A percentile compares a stretch with the other conserved stretches of the same genome.
Evolutionary conservation across 2,329 filamentous ascomycete species (phyloP).

Genomic region (Cryphonectria carpinicola): DNA sequence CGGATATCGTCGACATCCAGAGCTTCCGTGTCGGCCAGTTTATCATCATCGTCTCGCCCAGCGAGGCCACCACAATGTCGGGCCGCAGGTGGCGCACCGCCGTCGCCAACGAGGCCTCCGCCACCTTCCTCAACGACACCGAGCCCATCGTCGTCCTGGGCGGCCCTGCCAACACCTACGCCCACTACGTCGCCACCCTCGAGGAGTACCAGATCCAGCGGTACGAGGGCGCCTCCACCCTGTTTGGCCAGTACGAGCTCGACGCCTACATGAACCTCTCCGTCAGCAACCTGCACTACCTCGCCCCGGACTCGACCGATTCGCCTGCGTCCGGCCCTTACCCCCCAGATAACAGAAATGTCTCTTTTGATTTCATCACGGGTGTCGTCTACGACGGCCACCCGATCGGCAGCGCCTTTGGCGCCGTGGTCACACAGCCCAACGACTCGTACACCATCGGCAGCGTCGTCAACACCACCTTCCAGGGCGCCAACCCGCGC

Average conservation of each 20-base stretch:
- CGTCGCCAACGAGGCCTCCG: conserved; percentile 56
- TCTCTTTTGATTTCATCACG: conserved; percentile 79
- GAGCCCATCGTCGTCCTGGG: conserved; percentile 78
- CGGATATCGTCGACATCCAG: conserved; percentile 89
- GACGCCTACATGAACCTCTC: conserved; percentile 88
- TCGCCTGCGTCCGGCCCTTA: conserved; percentile 57
- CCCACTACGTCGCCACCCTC: conserved; percentile 46
- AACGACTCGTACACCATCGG: conserved; percentile 58
- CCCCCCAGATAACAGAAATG: conserved; percentile 78
- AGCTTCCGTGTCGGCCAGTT: conserved; percentile 81
- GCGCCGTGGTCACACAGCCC: conserved; percentile 63
- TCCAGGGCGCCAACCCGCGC: conserved; percentile 85
- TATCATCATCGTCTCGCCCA: conserved; percentile 81
- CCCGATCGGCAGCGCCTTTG: conserved; percentile 69
- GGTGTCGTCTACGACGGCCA: conserved; percentile 75
- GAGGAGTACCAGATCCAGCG: conserved; percentile 73
- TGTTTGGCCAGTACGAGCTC: conserved; percentile 82
- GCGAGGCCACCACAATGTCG: conserved; percentile 90
- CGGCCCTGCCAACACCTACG: conserved; percentile 86
- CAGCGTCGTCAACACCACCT: conserved; percentile 65
- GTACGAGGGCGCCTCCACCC: conserved; percentile 92
- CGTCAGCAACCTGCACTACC: conserved; percentile 69
- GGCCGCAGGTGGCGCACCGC: conserved; percentile 83
- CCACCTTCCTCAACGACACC: conserved; percentile 42
- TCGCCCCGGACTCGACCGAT: conserved; percentile 54